Evolutionary conservation across 106 monocot genomes (phyloP), one percentile per base, ranked within the genome.

Genomic region (Dactylorhiza incarnata): DNA sequence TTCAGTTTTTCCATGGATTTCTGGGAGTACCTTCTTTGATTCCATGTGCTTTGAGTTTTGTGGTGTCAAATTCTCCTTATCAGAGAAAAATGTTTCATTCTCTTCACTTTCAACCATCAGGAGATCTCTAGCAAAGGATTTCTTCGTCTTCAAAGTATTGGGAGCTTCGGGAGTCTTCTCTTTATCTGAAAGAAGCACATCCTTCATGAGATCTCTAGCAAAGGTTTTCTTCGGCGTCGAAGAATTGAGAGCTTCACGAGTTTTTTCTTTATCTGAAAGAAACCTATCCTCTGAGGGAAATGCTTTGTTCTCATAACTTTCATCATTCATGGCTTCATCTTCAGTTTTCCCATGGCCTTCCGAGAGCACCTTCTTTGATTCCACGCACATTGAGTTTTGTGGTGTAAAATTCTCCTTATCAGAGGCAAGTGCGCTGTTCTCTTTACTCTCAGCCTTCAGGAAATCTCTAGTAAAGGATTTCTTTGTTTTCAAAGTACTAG

Each of bases 51-150:
- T 54, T 26, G 81, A 85, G 13, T 22, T 15, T 43, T 62, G 45
- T 37, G 83, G 83, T 43, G 78, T 83, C 22, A 74, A 15, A 75
- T 83, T 83, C 37, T 78, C 83, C 66, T 83, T 83, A 53, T 77
- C 67, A 6, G 82, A 82, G 49, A 46, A 15, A 74, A 74, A 81
- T 29, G 17, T 15, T 17, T 71, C 70, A 43, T 79, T 70, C 25
- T 75, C 46, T 70, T 73, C 51, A 50, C 5, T 63, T 61, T 37
- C 19, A 45, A 3, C 20, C 19, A 63, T 20, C 49, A 52, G 26
- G n/a, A 20, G 12, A 17, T 22, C 73, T 48, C 7, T 25, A 29
- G 65, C 16, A 49, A 74, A 13, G 51, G 22, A 17, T 54, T 46
- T 76, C 45, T 48, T 52, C 0, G 25, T 44, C 49, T 71, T 71